Conservation (phyloP, 495 filamentous ascomycete species). For the Recurvomyces mirabilis region DNA sequence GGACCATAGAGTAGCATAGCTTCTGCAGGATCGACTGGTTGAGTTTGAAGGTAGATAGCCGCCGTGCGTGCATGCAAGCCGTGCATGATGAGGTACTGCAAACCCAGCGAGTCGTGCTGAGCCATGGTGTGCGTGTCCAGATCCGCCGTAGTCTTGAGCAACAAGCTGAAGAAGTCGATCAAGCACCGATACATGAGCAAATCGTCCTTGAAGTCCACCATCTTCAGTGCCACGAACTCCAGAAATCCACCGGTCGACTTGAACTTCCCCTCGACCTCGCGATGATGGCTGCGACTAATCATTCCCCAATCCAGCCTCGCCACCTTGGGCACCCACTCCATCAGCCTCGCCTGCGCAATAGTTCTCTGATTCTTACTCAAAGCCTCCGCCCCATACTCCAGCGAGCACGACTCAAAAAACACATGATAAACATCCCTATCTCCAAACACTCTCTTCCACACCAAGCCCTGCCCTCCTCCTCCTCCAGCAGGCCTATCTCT, state of each 20-base stretch:
- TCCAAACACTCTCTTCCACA: constrained; percentile 63
- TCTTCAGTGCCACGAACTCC: constrained; percentile 59
- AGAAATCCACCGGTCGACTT: constrained; percentile 46
- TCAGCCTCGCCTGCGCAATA: constrained; percentile 64
- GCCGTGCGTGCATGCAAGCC: constrained; percentile 41
- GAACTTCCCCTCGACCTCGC: constrained; percentile 49
- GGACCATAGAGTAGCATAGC: constrained; percentile 41
- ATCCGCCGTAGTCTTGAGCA: constrained; percentile 22
- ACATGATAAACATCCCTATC: constrained; percentile 55
- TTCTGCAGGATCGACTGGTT: constrained; percentile 40
- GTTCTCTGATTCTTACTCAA: constrained; percentile 55
- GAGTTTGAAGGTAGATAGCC: constrained; percentile 43
- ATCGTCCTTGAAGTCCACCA: constrained; percentile 61
- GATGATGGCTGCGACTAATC: constrained; percentile 46
- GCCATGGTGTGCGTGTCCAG: constrained; percentile 1
- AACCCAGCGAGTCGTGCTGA: constrained; percentile 32
- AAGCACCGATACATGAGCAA: constrained; percentile 70
- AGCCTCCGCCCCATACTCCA: constrained; percentile 27
- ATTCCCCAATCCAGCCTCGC: constrained; percentile 52
- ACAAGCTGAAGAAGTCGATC: constrained; percentile 53
- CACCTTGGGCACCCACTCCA: constrained; percentile 58
- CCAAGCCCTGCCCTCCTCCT: constrained; percentile 41
- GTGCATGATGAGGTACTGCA: constrained; percentile 44
- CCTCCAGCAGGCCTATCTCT: constrained; percentile 20
- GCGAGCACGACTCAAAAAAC: constrained; percentile 51